Evolutionary conservation across 306 rosid species (phyloP).

Genomic region (Lathyrus sativus): DNA sequence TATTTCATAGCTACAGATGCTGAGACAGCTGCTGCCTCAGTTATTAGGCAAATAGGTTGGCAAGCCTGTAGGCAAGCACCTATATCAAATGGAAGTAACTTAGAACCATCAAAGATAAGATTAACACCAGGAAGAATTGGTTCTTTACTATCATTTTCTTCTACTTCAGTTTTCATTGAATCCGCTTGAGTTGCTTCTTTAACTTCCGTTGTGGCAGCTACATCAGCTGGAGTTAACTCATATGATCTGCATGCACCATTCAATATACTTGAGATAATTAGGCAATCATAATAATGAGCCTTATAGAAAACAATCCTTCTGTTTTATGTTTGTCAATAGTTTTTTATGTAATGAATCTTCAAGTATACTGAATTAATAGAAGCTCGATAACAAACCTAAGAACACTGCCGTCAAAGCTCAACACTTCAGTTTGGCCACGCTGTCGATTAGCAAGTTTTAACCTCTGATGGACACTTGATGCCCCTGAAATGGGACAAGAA

Average conservation of each 20-base stretch:
- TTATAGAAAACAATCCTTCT: not conserved
- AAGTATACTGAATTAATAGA: conserved; percentile 24
- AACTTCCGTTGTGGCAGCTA: conserved; percentile 58
- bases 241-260: conserved; percentile 75
- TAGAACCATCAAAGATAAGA: conserved; percentile 87
- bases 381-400: conserved; percentile 67
- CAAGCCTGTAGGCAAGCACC: conserved; percentile 97
- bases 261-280: conserved; percentile 26
- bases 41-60: conserved; percentile 78
- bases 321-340: not conserved
- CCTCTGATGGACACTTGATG: conserved; percentile 63
- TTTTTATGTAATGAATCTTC: conserved; percentile 19
- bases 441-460: conserved; percentile 74
- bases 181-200: conserved; percentile 54
- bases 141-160: conserved; percentile 81
- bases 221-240: conserved; percentile 55
- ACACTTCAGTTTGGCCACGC: conserved; percentile 70
- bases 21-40: conserved; percentile 83
- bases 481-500: conserved; percentile 85
- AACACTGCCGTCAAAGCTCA: conserved; percentile 88
- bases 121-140: conserved; percentile 85
- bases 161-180: conserved; percentile 60
- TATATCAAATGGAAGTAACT: conserved; percentile 83
- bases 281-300: conserved; percentile 15
- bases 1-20: conserved; percentile 60